These are phyloP conservation scores for Penicillium janthinellum DNA, from an alignment of 2,329 filamentous ascomycete species.

Conservation along the genomic window DNA sequence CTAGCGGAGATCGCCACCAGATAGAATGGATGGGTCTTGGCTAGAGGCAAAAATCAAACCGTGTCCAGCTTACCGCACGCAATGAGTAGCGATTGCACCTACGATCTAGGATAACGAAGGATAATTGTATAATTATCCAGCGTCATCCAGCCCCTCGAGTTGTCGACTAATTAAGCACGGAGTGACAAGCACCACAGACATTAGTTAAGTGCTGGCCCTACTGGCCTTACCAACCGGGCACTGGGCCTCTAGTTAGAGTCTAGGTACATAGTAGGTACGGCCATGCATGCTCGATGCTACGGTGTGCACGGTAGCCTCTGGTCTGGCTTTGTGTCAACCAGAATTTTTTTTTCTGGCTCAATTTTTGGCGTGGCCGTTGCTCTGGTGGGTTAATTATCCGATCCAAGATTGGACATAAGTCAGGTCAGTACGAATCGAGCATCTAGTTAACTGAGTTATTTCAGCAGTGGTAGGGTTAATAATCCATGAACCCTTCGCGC, in stretches of 20 bases:
- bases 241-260: too few species aligned
- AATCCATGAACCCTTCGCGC: not conserved
- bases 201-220: too few species aligned
- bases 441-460: too few species aligned
- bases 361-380: not conserved
- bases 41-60: not conserved
- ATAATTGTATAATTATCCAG: not conserved
- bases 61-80: not conserved
- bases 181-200: not conserved
- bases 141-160: not conserved
- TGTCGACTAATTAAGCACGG: not conserved
- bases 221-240: too few species aligned
- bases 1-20: not conserved
- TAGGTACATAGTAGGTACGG: not conserved
- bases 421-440: too few species aligned
- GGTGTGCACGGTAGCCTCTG: not conserved
- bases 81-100: too few species aligned
- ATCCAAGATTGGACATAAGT: too few species aligned
- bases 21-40: not conserved
- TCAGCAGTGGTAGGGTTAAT: not conserved
- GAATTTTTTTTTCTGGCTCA: not conserved
- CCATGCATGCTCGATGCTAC: slow-evolving; percentile 5
- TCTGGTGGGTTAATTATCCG: too few species aligned
- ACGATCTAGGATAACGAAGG: not conserved
- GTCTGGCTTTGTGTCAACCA: not conserved